These are phyloP conservation scores for Scenedesmus sp. DNA, from an alignment of 163 green algal species.

Conservation along the genomic window DNA sequence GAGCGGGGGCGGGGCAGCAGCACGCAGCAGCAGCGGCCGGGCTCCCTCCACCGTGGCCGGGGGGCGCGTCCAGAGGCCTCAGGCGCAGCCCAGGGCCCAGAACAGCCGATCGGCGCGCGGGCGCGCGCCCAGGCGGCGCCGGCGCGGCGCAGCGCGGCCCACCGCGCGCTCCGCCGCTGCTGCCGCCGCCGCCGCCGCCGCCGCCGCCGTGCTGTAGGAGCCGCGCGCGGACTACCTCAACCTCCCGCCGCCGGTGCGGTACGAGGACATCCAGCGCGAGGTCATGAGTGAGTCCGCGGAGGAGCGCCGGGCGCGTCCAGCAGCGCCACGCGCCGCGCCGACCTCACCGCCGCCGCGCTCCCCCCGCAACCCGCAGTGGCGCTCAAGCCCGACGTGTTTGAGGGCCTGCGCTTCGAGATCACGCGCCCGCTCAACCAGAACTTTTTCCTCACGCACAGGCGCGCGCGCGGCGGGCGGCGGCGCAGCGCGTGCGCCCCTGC, in stretches of 20 bases:
- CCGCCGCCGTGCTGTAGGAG: not conserved
- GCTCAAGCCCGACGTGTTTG: slow-evolving; percentile 97
- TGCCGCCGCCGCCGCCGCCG: not conserved
- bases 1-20: too few relatives aligned
- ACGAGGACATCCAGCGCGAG: slow-evolving; percentile 94
- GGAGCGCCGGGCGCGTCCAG: not conserved
- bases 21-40: too few relatives aligned
- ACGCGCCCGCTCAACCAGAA: slow-evolving; percentile 97
- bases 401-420: slow-evolving; percentile 97
- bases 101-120: not conserved
- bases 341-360: not conserved
- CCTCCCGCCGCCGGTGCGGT: slow-evolving; percentile 88
- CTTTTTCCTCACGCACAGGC: slow-evolving; percentile 92
- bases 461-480: not conserved
- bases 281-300: slow-evolving; percentile 72
- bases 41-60: too few relatives aligned
- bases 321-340: not conserved
- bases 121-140: too few relatives aligned
- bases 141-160: not conserved
- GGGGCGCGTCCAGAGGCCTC: too few relatives aligned
- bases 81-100: not conserved
- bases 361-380: slow-evolving; percentile 77
- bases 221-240: slow-evolving; percentile 70
- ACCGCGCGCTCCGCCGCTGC: too few relatives aligned
- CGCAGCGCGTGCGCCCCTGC: not conserved